phyloP scores from a whole-genome alignment of 2,329 filamentous ascomycete genomes.

The Aschersonia sp. region DNA sequence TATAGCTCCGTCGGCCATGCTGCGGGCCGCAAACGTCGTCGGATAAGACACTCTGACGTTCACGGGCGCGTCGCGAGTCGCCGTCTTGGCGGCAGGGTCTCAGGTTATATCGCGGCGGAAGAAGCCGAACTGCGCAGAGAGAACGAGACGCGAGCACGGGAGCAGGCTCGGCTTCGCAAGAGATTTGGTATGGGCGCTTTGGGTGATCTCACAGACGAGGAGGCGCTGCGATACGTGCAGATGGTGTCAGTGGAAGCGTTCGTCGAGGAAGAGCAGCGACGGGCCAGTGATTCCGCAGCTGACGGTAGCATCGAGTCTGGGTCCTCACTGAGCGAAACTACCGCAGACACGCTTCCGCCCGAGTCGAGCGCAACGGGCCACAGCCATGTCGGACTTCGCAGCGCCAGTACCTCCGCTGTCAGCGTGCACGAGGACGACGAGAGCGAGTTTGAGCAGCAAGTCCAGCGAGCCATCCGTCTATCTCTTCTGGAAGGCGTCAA shows the following conservation, averaged over 20 bases:
- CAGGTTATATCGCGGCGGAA: slow-evolving; percentile 78
- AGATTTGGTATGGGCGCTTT: slow-evolving; percentile 72
- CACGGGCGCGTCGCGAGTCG: slow-evolving; percentile 36
- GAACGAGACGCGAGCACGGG: slow-evolving; percentile 48
- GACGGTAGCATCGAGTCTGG: slow-evolving; percentile 29
- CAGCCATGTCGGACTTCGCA: slow-evolving; percentile 15
- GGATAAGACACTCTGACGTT: slow-evolving; percentile 48
- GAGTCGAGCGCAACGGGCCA: slow-evolving; percentile 35
- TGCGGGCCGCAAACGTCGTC: slow-evolving; percentile 61
- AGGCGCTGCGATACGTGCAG: slow-evolving; percentile 48
- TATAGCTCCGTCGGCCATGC: slow-evolving; percentile 75
- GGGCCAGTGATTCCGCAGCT: slow-evolving; percentile 35
- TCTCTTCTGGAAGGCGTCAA: slow-evolving; percentile 43
- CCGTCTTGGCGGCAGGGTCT: slow-evolving; percentile 51
- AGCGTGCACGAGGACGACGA: slow-evolving; percentile 18
- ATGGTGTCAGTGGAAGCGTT: slow-evolving; percentile 51
- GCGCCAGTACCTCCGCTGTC: background rate
- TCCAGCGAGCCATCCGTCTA: slow-evolving; percentile 48
- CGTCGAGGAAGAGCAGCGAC: slow-evolving; percentile 39
- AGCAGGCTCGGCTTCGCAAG: slow-evolving; percentile 55
- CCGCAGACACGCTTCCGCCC: slow-evolving; percentile 35
- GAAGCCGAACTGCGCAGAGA: slow-evolving; percentile 65
- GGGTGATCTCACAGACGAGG: slow-evolving; percentile 49
- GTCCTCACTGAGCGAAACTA: slow-evolving; percentile 26
- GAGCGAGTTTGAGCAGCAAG: slow-evolving; percentile 44